Percentiles rank a stretch among this genome's conserved stretches.
Evolutionary conservation across 2,329 filamentous ascomycete genomes (phyloP).

Genomic region (Fusarium papillatum): DNA sequence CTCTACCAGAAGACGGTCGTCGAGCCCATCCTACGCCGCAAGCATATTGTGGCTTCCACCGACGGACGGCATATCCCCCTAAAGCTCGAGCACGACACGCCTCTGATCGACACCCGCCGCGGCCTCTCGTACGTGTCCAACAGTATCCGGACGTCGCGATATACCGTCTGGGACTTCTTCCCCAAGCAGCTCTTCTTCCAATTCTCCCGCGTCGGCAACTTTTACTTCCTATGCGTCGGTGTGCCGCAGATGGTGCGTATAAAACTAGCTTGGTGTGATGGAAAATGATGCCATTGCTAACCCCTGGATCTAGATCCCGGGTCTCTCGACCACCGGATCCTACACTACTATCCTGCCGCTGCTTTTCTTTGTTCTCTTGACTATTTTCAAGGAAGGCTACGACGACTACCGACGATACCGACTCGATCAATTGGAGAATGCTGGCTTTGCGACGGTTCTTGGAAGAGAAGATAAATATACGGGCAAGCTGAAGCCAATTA

Average conservation of each 20-base stretch:
- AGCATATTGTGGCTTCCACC: constrained; percentile 78
- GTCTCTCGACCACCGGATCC: constrained; percentile 80
- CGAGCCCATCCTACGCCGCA: constrained; percentile 70
- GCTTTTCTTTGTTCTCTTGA: constrained; percentile 83
- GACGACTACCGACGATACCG: constrained; percentile 87
- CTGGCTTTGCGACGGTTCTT: constrained; percentile 61
- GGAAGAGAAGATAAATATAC: constrained; percentile 52
- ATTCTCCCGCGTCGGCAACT: constrained; percentile 89
- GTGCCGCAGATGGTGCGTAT: constrained; percentile 77
- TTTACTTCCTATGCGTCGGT: constrained; percentile 87
- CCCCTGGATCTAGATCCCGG: constrained; percentile 64
- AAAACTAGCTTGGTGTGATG: background rate
- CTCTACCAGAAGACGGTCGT: constrained; percentile 57
- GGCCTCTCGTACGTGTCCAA: constrained; percentile 66
- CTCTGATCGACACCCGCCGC: constrained; percentile 64
- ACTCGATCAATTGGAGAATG: constrained; percentile 86
- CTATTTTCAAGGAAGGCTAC: constrained; percentile 88
- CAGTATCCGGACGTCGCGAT: constrained; percentile 85
- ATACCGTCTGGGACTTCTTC: constrained; percentile 87
- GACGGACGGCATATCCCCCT: constrained; percentile 72
- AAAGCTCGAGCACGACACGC: constrained; percentile 51
- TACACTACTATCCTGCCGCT: constrained; percentile 83
- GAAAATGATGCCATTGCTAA: constrained; percentile 20
- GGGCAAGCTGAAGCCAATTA: constrained; percentile 41
- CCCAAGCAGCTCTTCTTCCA: constrained; percentile 89